A percentile compares a stretch with the other conserved stretches of the same genome.
phyloP scores from a whole-genome alignment of 2,329 filamentous ascomycete genomes.

The Beauveria sp. region DNA sequence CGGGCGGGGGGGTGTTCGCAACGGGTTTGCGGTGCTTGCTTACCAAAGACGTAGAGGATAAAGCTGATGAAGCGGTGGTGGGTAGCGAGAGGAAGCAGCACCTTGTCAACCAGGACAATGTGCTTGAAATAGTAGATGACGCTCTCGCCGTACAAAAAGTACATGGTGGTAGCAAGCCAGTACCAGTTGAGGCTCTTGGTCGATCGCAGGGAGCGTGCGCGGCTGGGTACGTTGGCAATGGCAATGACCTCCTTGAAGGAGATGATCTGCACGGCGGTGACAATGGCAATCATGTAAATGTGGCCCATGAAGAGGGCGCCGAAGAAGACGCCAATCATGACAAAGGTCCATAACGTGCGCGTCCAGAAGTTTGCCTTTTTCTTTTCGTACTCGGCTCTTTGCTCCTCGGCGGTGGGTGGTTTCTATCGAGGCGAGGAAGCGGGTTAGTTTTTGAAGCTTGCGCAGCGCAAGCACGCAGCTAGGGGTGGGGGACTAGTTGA shows the following conservation, averaged over 20 bases:
- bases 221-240: slow-evolving; percentile 89
- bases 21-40: neutral
- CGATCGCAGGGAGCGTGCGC: slow-evolving; percentile 81
- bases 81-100: slow-evolving; percentile 85
- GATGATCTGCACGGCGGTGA: slow-evolving; percentile 89
- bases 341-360: slow-evolving; percentile 92
- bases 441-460: slow-evolving; percentile 14
- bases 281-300: slow-evolving; percentile 90
- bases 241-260: slow-evolving; percentile 99
- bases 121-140: slow-evolving; percentile 99
- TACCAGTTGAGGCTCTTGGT: slow-evolving; percentile 99
- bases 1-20: no score
- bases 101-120: slow-evolving; percentile 88
- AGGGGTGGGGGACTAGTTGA: neutral
- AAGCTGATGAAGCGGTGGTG: slow-evolving; percentile 99
- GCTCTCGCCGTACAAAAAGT: slow-evolving; percentile 96
- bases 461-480: neutral
- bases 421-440: slow-evolving; percentile 28
- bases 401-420: slow-evolving; percentile 31
- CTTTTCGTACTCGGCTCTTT: slow-evolving; percentile 76
- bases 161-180: slow-evolving; percentile 97
- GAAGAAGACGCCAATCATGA: slow-evolving; percentile 96
- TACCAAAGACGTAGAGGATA: slow-evolving; percentile 93
- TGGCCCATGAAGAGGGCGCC: slow-evolving; percentile 88
- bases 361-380: slow-evolving; percentile 98